Evolutionary conservation across 106 monocot genomes (phyloP).

Genomic region (Allium fistulosum): DNA sequence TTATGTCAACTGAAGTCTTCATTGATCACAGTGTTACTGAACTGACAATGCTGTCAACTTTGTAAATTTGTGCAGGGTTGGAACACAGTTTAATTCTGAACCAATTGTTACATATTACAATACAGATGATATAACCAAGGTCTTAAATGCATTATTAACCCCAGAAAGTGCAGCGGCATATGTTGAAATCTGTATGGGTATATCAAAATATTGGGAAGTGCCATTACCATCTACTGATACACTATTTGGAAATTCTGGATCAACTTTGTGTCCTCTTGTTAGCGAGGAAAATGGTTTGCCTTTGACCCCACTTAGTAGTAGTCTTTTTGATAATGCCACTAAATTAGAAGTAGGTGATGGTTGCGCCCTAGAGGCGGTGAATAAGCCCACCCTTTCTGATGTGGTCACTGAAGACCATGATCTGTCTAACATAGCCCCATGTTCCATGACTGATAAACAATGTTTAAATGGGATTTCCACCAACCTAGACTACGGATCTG

Average conservation of each 20-base stretch:
- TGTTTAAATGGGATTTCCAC: background rate
- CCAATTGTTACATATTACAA: constrained; percentile 61
- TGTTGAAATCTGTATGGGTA: constrained; percentile 48
- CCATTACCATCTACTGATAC: constrained; percentile 14
- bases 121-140: constrained; percentile 37
- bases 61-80: constrained; percentile 31
- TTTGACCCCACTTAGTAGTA: background rate
- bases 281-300: constrained; percentile 9
- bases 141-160: constrained; percentile 28
- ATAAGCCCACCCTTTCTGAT: constrained; percentile 7
- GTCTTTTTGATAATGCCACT: constrained; percentile 11
- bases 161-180: constrained; percentile 28
- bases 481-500: too few relatives aligned
- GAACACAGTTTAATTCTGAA: constrained; percentile 22
- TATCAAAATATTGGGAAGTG: constrained; percentile 58
- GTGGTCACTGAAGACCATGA: background rate
- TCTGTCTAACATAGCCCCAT: background rate
- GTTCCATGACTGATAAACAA: constrained; percentile 9
- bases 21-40: too few relatives aligned
- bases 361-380: background rate
- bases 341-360: constrained; percentile 1
- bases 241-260: constrained; percentile 7
- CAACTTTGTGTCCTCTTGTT: background rate
- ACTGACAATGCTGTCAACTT: background rate
- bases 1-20: too few relatives aligned